Evolutionary conservation across 2,329 filamentous ascomycete genomes (phyloP).

Genomic region (Pyrenochaeta sp.): DNA sequence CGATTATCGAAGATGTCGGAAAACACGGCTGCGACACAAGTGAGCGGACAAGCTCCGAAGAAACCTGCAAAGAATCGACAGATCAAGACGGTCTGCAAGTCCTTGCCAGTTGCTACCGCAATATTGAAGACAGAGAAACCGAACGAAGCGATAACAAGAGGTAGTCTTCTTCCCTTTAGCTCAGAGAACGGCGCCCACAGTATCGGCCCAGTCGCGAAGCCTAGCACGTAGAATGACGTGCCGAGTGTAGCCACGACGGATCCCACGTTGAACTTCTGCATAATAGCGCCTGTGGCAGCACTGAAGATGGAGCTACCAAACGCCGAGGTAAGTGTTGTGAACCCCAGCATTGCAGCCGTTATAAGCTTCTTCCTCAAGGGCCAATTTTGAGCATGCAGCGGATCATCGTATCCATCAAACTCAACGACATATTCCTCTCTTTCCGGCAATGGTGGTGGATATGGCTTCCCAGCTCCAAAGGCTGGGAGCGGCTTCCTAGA

Average conservation of each 20-base stretch:
- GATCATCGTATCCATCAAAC: conserved; percentile 84
- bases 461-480: conserved; percentile 78
- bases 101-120: conserved; percentile 59
- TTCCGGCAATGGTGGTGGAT: conserved; percentile 73
- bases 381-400: conserved; percentile 90
- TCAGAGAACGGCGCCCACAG: conserved; percentile 62
- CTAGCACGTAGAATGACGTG: conserved; percentile 59
- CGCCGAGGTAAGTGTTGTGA: conserved; percentile 72
- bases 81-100: conserved; percentile 62
- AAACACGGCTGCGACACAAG: conserved; percentile 63
- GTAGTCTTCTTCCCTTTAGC: conserved; percentile 58
- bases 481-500: conserved; percentile 67
- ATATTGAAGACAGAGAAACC: conserved; percentile 62
- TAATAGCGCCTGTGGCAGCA: conserved; percentile 45
- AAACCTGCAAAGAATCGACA: conserved; percentile 63
- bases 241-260: conserved; percentile 60
- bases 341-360: conserved; percentile 74
- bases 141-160: conserved; percentile 59
- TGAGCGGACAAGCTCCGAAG: conserved; percentile 63
- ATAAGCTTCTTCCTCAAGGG: conserved; percentile 76
- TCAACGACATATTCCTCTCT: conserved; percentile 77
- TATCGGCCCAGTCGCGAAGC: conserved; percentile 58
- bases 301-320: conserved; percentile 66
- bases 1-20: conserved; percentile 63
- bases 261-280: conserved; percentile 54